A percentile compares a stretch with the other conserved stretches of the same genome.
Evolutionary conservation across 2,329 filamentous ascomycete genomes (phyloP).

Genomic region (Talaromyces atroroseus): DNA sequence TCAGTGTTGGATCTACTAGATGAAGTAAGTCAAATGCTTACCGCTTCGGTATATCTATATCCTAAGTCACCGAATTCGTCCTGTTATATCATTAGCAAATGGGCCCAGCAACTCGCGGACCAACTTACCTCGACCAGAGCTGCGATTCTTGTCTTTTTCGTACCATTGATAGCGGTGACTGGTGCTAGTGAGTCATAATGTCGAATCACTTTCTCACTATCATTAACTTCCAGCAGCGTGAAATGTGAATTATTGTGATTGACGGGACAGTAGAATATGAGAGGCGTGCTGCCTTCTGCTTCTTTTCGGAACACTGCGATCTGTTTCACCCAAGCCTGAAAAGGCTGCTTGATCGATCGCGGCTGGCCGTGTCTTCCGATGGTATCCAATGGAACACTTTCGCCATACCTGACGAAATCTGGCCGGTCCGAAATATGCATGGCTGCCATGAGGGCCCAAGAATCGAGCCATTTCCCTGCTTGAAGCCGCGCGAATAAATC

Average conservation of each 20-base stretch:
- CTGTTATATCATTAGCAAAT: not conserved
- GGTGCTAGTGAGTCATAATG: conserved; percentile 21
- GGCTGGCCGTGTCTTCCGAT: not conserved
- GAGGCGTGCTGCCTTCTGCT: not conserved
- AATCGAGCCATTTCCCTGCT: not conserved
- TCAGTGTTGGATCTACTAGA: no score
- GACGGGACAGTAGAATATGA: not conserved
- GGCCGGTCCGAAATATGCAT: not conserved
- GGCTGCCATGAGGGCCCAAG: not conserved
- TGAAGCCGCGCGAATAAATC: not conserved
- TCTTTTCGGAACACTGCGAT: not conserved
- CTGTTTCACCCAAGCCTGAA: not conserved
- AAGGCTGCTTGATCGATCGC: not conserved
- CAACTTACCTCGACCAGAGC: not conserved
- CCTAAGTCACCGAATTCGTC: not conserved
- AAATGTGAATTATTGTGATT: conserved; percentile 19
- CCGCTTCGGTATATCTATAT: not conserved
- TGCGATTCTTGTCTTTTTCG: not conserved
- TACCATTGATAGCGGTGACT: conserved; percentile 13
- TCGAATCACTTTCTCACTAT: conserved; percentile 20
- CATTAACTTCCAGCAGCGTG: conserved; percentile 23
- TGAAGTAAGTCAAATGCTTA: not conserved
- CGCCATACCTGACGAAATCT: not conserved
- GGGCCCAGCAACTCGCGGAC: no score
- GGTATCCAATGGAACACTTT: not conserved